Evolutionary conservation across 2,329 filamentous ascomycete genomes (phyloP), one percentile per base, ranked within the genome.

Genomic region (Claviceps digitariae): DNA sequence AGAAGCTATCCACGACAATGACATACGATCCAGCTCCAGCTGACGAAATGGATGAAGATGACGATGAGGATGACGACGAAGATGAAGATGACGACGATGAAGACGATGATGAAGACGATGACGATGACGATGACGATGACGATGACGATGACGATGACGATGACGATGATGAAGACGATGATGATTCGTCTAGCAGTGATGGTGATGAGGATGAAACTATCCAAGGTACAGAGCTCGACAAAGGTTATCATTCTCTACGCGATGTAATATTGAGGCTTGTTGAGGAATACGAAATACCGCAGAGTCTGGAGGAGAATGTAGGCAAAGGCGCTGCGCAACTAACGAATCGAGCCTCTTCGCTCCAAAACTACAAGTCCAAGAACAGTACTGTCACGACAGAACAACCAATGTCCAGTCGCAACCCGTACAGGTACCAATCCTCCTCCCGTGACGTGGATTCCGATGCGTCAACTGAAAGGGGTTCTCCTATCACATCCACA

Each of bases 231-330:
- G 86, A 87, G 51, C 72, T 89, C 3, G 83, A 87, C 65, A 87
- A 86, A 60, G 86, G 90, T 62, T 90, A 90, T 59, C 86, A 90
- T 62, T 84, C 87, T 57, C 70, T 94, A 4, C 84, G 90, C 54
- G 83, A 89, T 56, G 87, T 87, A 0, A 87, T 94, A 52, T 70
- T 89, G 55, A 90, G 86, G 64, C 74, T 94, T 4, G 85, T 93
- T 1, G 81, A 89, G 61, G 87, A 94, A 57, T 90, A 86, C 56
- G 87, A 93, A 61, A 86, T 90, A 45, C 84, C 86, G 0, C 81
- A 84, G 52, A 80, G 77, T 44, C 68, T 84, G 12, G 79, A 84
- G 12, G 79, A 84, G 47, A 75, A 77, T 4, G 78, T 79, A 50
- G 76, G 74, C 31, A 73, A 76, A 44, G 76, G 76, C 15, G 79